phyloP scores from a whole-genome alignment of 78 protist species.

The Planoprotostelium fungivorum region DNA sequence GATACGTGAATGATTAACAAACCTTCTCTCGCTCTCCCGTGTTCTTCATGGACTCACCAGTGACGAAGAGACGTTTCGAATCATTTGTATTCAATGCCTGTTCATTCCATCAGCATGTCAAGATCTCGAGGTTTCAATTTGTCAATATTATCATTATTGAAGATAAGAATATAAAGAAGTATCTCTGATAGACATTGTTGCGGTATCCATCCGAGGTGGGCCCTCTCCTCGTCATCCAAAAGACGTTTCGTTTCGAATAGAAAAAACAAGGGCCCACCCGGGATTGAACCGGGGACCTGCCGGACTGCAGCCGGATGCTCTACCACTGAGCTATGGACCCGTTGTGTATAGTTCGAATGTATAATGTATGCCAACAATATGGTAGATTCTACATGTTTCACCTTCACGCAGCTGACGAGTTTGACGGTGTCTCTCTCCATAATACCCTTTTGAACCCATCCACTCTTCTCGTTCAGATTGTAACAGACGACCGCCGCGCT shows the following conservation, averaged over 20 bases:
- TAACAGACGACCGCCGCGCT: not conserved
- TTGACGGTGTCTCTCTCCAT: not conserved
- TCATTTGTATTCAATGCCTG: no score
- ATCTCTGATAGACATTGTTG: no score
- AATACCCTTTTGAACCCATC: not conserved
- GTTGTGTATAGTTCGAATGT: no score
- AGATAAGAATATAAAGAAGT: no score
- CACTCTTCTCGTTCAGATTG: not conserved
- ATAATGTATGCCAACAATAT: not conserved
- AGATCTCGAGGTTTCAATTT: no score
- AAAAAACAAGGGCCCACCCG: not conserved
- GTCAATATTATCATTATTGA: no score
- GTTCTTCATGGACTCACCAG: not conserved
- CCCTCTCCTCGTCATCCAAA: no score
- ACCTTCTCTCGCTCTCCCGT: not conserved
- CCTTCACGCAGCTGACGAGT: not conserved
- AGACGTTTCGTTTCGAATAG: no score
- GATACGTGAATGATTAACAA: no score
- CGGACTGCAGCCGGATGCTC: slow-evolving; percentile 1
- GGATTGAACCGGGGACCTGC: not conserved
- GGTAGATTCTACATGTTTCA: not conserved
- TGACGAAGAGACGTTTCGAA: not conserved
- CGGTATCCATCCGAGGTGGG: no score
- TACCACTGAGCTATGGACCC: not conserved
- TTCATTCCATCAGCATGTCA: no score